These are phyloP conservation scores for Camelina laxa DNA, from an alignment of 345 rosid genomes.

Conservation along the genomic window DNA sequence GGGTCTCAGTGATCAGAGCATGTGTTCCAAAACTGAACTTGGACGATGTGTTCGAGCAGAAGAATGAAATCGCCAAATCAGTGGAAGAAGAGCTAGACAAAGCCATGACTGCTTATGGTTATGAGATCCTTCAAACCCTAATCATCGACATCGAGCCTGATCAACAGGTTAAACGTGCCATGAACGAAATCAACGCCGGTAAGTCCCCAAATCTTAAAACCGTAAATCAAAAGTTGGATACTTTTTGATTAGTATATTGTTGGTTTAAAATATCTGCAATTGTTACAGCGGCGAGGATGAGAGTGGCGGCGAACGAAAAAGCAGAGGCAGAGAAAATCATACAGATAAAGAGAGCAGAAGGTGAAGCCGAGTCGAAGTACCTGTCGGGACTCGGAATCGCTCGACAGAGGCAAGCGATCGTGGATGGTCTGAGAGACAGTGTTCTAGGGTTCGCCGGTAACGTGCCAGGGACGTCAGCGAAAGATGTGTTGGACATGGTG, in stretches of 20 bases:
- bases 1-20: constrained; percentile 56
- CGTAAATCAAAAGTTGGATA: background rate
- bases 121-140: constrained; percentile 60
- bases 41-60: constrained; percentile 65
- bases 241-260: background rate
- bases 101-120: constrained; percentile 66
- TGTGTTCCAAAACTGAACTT: constrained; percentile 59
- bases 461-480: constrained; percentile 57
- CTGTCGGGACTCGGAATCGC: constrained; percentile 61
- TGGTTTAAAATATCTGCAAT: background rate
- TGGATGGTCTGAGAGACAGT: constrained; percentile 64
- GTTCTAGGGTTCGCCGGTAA: constrained; percentile 60
- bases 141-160: constrained; percentile 66
- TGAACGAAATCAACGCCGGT: constrained; percentile 67
- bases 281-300: constrained; percentile 58
- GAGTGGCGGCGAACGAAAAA: constrained; percentile 59
- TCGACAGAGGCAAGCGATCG: constrained; percentile 62
- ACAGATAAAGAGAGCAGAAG: constrained; percentile 66
- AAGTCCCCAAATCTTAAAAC: background rate
- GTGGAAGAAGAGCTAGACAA: constrained; percentile 66
- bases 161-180: constrained; percentile 59
- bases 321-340: constrained; percentile 66
- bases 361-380: constrained; percentile 61
- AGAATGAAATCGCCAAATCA: constrained; percentile 60
- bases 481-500: constrained; percentile 49